phyloP scores from a whole-genome alignment of 148 eudicot species.

The Linanthus parryae region DNA sequence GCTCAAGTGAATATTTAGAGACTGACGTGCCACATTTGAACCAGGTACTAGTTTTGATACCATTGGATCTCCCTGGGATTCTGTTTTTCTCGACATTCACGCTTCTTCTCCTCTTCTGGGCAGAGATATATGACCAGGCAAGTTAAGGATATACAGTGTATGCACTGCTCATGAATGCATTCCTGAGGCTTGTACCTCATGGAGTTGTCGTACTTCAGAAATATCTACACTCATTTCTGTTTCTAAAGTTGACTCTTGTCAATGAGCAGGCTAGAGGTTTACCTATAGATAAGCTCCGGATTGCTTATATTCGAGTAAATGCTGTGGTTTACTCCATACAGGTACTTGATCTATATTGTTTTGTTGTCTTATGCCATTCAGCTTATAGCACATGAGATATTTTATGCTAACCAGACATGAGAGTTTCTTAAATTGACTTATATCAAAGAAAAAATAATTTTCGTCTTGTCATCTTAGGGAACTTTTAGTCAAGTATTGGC shows the following conservation, averaged over 20 bases:
- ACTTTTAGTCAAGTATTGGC: too few relatives aligned
- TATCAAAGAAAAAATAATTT: too few relatives aligned
- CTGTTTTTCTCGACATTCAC: conserved; percentile 89
- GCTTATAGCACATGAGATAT: too few relatives aligned
- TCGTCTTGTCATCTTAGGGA: too few relatives aligned
- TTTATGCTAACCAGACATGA: too few relatives aligned
- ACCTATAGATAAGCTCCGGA: conserved; percentile 76
- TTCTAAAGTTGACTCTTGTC: conserved; percentile 14
- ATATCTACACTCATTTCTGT: conserved; percentile 1
- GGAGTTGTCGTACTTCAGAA: neutral
- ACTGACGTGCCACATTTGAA: too few relatives aligned
- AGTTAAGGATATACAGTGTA: conserved; percentile 11
- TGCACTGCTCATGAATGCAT: neutral
- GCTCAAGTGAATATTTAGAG: too few relatives aligned
- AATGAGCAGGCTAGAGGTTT: conserved; percentile 81
- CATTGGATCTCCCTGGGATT: conserved; percentile 83
- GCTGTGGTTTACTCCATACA: conserved; percentile 66
- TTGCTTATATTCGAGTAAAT: conserved; percentile 48
- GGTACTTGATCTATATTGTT: too few relatives aligned
- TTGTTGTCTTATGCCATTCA: too few relatives aligned
- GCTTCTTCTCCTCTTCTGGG: conserved; percentile 95
- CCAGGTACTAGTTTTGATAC: conserved; percentile 55
- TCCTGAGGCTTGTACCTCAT: neutral
- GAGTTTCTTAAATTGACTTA: too few relatives aligned
- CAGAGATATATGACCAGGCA: conserved; percentile 92